Percentiles rank a stretch among this genome's conserved stretches.
phyloP scores from a whole-genome alignment of 495 filamentous ascomycete species.

The Cercophora sp. region DNA sequence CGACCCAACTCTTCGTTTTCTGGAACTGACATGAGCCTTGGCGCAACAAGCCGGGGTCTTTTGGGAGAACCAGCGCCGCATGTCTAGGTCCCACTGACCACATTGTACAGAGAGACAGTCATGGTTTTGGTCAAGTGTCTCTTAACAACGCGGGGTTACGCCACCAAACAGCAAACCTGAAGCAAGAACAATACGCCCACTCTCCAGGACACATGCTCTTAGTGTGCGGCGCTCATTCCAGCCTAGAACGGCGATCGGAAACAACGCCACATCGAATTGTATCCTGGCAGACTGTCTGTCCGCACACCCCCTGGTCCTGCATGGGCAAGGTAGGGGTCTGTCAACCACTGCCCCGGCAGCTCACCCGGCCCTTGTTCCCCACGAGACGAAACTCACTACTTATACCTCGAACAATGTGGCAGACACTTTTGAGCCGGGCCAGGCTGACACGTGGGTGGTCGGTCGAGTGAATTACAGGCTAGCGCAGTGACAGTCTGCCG shows the following conservation, averaged over 20 bases:
- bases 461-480: not conserved
- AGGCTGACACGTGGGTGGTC: conserved; percentile 7
- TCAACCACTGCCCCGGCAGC: conserved; percentile 18
- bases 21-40: not conserved
- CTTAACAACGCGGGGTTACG: not conserved
- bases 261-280: conserved; percentile 15
- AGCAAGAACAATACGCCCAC: too few relatives aligned
- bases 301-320: conserved; percentile 13
- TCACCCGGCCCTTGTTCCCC: not conserved
- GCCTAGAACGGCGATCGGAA: conserved; percentile 3
- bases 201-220: conserved; percentile 4
- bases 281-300: conserved; percentile 11
- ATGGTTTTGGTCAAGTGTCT: not conserved
- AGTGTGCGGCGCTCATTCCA: conserved; percentile 6
- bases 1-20: not conserved
- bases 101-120: too few relatives aligned
- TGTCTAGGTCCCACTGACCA: too few relatives aligned
- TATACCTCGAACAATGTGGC: not conserved
- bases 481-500: too few relatives aligned
- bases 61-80: not conserved
- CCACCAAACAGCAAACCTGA: not conserved
- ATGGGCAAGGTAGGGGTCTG: conserved; percentile 14
- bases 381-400: conserved; percentile 1
- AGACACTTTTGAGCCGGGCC: not conserved
- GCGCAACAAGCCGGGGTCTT: not conserved